Percentiles rank a stretch among this genome's conserved stretches.
Evolutionary conservation across 768 basidiomycete species (phyloP).

Genomic region (Pholiota microspora): DNA sequence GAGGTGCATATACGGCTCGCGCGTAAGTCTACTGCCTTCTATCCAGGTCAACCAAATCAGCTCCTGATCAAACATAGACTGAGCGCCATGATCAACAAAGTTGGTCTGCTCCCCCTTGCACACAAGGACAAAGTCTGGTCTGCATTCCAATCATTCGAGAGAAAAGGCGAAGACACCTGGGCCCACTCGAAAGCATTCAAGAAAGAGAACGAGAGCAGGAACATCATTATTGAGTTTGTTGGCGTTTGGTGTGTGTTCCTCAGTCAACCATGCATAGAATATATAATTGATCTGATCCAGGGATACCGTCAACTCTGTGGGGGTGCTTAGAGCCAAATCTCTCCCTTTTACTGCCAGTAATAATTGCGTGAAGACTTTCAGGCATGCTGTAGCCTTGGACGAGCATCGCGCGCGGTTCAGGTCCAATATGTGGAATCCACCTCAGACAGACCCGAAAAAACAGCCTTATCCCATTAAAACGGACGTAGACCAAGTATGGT

Average conservation of each 20-base stretch:
- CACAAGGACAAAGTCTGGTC: slow-evolving; percentile 12
- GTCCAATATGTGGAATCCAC: slow-evolving; percentile 38
- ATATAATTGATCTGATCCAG: slow-evolving; percentile 23
- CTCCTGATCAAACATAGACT: slow-evolving; percentile 5
- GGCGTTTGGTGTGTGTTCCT: slow-evolving; percentile 42
- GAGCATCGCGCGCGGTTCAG: slow-evolving; percentile 53
- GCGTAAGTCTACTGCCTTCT: slow-evolving; percentile 9
- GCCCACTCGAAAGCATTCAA: slow-evolving; percentile 34
- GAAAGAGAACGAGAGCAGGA: slow-evolving; percentile 37
- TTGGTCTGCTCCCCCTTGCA: slow-evolving; percentile 18
- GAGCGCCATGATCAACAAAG: slow-evolving; percentile 17
- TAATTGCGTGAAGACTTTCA: slow-evolving; percentile 42
- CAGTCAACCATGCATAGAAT: background rate
- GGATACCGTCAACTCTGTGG: slow-evolving; percentile 59
- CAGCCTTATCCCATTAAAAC: slow-evolving; percentile 19
- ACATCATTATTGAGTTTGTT: slow-evolving; percentile 46
- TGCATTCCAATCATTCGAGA: slow-evolving; percentile 13
- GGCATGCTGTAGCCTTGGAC: slow-evolving; percentile 55
- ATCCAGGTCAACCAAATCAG: background rate
- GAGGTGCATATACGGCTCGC: slow-evolving; percentile 21
- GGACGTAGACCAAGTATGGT: slow-evolving; percentile 51
- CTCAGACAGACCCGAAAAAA: slow-evolving; percentile 11
- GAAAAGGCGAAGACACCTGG: slow-evolving; percentile 17
- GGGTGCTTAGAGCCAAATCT: slow-evolving; percentile 33
- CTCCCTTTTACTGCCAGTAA: slow-evolving; percentile 49